Conservation (phyloP, 2,329 filamentous ascomycete species). For the Diaporthe vaccinii region DNA sequence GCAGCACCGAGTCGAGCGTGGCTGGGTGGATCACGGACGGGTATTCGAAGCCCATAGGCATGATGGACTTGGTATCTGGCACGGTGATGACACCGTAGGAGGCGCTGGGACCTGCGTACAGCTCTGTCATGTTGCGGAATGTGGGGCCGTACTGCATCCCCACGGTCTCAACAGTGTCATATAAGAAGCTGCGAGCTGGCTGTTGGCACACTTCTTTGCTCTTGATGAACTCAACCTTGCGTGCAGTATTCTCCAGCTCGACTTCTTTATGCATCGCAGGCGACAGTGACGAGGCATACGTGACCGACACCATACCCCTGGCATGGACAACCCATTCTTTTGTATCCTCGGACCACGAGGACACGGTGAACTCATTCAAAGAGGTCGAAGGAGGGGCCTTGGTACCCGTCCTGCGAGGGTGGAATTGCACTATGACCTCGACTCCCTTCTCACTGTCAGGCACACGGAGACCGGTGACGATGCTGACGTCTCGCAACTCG, state of each 20-base stretch:
- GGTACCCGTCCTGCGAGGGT: constrained; percentile 38
- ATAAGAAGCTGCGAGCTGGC: constrained; percentile 18
- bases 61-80: constrained; percentile 15
- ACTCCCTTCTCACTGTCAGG: constrained; percentile 43
- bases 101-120: constrained; percentile 1
- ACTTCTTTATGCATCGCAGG: constrained; percentile 5
- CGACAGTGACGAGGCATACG: neutral
- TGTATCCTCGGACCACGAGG: constrained; percentile 21
- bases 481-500: constrained; percentile 44
- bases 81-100: constrained; percentile 9
- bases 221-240: neutral
- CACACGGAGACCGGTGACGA: constrained; percentile 42
- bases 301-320: constrained; percentile 8
- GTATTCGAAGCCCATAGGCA: constrained; percentile 24
- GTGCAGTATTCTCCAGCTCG: neutral
- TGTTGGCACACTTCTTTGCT: constrained; percentile 6
- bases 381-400: constrained; percentile 23
- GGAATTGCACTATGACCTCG: constrained; percentile 43
- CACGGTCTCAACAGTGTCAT: constrained; percentile 18
- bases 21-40: constrained; percentile 25
- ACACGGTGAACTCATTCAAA: constrained; percentile 16
- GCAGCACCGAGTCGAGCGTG: constrained; percentile 5
- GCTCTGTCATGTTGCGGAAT: constrained; percentile 22
- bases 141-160: constrained; percentile 22
- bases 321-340: constrained; percentile 1